Base-by-base conservation (phyloP, 345 rosid species). In the Gossypium arboreum region DNA sequence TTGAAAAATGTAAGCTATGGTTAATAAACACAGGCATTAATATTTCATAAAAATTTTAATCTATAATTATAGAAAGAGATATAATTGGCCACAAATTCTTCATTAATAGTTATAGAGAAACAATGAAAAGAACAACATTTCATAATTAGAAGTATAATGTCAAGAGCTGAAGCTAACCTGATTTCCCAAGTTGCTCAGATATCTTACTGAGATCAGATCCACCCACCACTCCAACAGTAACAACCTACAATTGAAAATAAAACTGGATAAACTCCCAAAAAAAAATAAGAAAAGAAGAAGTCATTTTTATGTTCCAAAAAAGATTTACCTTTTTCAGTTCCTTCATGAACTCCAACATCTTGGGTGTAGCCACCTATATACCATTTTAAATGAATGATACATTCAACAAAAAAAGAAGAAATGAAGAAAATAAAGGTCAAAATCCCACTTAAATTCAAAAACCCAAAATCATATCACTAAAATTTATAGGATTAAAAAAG, bases 131-230 rank as follows among this genome's bases (percentile, higher is more conserved):
- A 27, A 10, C 4, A 61, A 62, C 22, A 61, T 12, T 63, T 12
- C 29, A 62, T 4, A 61, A 6, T 34, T 17, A 16, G 12, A 63
- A 63, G 68, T 17, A 63, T 39, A 16, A 63, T 63, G 68, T n/a
- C 2, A n/a, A 64, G 24, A 64, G 68, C 48, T 41, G 50, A 64
- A 64, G 9, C 34, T 51, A 79, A 95, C 99, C 97, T 83, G 94
- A 74, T 63, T 74, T 83, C 15, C 99, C 99, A 71, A 95, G 96
- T 83, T 95, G 98, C 84, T 95, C 98, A 16, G 97, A 85, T 79
- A 94, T 92, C 88, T 94, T 94, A 71, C 62, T 73, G 52, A 95
- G 89, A 70, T 95, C 96, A 41, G 99, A 95, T 86, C 99, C 99
- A 79, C 99, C 98, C 12, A 95, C 98, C 45, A 95, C 89, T n/a